A percentile compares a stretch with the other conserved stretches of the same genome.
phyloP scores from a whole-genome alignment of 306 rosid genomes.

The Malus sylvestris region DNA sequence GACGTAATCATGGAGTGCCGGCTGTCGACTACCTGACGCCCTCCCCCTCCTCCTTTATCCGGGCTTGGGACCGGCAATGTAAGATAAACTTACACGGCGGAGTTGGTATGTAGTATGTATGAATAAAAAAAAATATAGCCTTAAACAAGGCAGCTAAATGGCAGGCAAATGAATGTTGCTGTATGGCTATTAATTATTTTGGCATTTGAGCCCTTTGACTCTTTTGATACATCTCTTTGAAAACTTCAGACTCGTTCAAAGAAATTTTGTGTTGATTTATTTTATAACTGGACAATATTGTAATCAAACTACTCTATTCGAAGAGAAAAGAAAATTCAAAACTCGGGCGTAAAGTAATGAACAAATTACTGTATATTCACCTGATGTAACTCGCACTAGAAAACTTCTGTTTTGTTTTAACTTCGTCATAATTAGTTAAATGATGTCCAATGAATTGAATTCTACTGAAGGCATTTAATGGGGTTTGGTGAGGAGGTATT shows the following conservation, averaged over 20 bases:
- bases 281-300: no score
- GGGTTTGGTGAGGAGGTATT: constrained; percentile 54
- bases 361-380: not conserved
- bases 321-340: no score
- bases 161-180: constrained; percentile 32
- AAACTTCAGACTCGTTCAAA: constrained; percentile 17
- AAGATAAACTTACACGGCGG: no score
- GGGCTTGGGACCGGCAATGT: no score
- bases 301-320: no score
- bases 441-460: constrained; percentile 13
- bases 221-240: not conserved
- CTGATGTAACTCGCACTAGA: not conserved
- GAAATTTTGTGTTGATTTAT: constrained; percentile 19
- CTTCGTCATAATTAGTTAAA: not conserved
- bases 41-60: no score
- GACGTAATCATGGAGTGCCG: no score
- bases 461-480: constrained; percentile 36
- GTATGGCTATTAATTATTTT: constrained; percentile 15
- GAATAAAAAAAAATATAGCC: not conserved
- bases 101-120: not conserved
- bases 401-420: not conserved
- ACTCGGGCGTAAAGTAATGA: not conserved
- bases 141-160: not conserved
- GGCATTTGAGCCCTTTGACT: constrained; percentile 1
- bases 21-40: no score